Base-by-base conservation (phyloP, 2,329 filamentous ascomycete species). In the Pezicula carpinea region DNA sequence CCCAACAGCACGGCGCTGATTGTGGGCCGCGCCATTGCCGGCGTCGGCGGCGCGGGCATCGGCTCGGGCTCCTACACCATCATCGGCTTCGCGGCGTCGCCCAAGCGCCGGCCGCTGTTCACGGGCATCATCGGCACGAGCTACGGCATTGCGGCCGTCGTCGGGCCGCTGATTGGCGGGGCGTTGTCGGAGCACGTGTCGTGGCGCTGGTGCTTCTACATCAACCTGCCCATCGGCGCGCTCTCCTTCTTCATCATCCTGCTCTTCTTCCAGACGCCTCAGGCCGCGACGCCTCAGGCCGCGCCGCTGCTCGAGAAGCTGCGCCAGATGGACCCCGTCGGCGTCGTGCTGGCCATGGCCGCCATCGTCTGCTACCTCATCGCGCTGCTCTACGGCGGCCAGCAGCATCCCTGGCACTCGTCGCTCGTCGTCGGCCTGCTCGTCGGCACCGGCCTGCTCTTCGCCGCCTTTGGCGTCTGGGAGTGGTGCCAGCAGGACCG, bases 341-440 rank as follows among this genome's bases (percentile, higher is more conserved):
- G 72, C 3, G 63, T 67, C 14, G 51, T 63, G 17, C 53, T 76
- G 29, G 59, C 74, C 39, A 69, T 75, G 67, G 61, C 62, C 56
- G 53, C 61, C 60, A 58, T 65, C 61, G 52, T 72, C 58, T 53
- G 59, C 53, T 64, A 68, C 52, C 61, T 74, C 38, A 61, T 73
- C 5, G 71, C 69, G 17, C 59, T 74, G 3, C 68, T 73, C 52
- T 73, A 68, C 52, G 71, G 69, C 43, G 71, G 71, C 14, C 56
- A 60, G 13, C 62, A 64, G 1, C 59, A 71, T 40, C 50, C 64
- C 21, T 75, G 71, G 71, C 63, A 65, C 49, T 65, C 61, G 0
- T 61, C 61, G 33, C 43, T 54, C 7, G 63, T 72, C 42, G 61
- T 72, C 38, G 69, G 67, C 11, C 63, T 71, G 5, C 57, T 72